A percentile compares a stretch with the other conserved stretches of the same genome.
These are phyloP conservation scores for Mycena haematopus DNA, from an alignment of 768 basidiomycete genomes.

Conservation along the genomic window DNA sequence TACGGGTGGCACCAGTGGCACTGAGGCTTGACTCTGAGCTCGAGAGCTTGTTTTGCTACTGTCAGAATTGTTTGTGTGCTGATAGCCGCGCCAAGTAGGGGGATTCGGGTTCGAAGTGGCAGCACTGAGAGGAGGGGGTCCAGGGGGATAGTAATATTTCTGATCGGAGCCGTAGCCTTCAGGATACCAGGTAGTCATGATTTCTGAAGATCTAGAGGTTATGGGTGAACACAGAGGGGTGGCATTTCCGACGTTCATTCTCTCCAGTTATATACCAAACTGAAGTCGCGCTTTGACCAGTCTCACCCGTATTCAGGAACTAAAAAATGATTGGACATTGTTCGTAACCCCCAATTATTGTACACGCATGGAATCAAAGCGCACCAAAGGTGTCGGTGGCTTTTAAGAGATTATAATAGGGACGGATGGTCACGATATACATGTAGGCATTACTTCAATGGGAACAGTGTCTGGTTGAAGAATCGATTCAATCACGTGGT, in stretches of 20 bases:
- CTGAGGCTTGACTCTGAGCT: neutral
- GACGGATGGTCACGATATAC: too few relatives aligned
- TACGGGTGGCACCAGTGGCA: neutral
- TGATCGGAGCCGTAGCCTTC: slow-evolving; percentile 13
- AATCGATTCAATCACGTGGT: too few relatives aligned
- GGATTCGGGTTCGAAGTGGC: slow-evolving; percentile 17
- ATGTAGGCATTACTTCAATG: too few relatives aligned
- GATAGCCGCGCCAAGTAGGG: slow-evolving; percentile 1
- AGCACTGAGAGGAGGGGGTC: slow-evolving; percentile 21
- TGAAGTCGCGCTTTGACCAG: neutral
- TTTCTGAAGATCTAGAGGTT: neutral
- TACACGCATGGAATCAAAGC: neutral
- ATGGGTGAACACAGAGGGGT: neutral
- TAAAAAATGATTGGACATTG: too few relatives aligned
- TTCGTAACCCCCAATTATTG: too few relatives aligned
- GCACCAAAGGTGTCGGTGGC: neutral
- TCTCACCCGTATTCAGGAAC: neutral
- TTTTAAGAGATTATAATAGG: too few relatives aligned
- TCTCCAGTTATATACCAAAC: slow-evolving; percentile 1
- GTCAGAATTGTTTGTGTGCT: neutral
- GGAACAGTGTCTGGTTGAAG: too few relatives aligned
- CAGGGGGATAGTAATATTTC: slow-evolving; percentile 18
- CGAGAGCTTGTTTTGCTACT: slow-evolving; percentile 1
- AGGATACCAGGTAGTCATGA: slow-evolving; percentile 26
- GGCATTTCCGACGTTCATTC: neutral